Base-by-base conservation (phyloP, 768 basidiomycete genomes). In the Crassisporium funariophilum region DNA sequence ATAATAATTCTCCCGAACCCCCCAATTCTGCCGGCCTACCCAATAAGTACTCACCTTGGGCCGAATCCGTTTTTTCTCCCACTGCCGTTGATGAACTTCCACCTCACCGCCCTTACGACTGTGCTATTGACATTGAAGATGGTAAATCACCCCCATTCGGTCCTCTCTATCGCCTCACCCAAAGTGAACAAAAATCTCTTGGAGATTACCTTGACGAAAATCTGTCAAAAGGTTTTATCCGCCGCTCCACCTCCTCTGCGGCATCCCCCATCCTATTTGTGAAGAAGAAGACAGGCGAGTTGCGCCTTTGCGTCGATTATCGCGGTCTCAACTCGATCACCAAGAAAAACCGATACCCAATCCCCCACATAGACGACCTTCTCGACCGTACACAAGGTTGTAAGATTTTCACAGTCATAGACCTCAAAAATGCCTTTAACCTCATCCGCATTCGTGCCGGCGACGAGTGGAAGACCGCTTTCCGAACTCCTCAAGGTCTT, bases 181-280 rank as follows among this genome's bases (percentile, higher is more conserved):
- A 35, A 2, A 47, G 68, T 4, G 70, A 79, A 51, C 64, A 56
- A 3, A 43, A 60, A 11, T 67, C 60, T 17, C 36, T 66, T 0
- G 44, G 53, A 5, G 49, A 55, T 0, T 60, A 55, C 35, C 35
- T 60, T 22, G 35, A 57, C 6, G 56, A 60, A 33, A 49, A 56
- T 13, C 16, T 60, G 0, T 16, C 5, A 2, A 61, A 63, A 47
- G 74, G 73, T 1, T 66, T 64, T 39, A 74, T 76, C 36, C 55
- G 60, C 0, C 50, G 50, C 9, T 70, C 66, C 0, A 62, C 60
- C 6, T 70, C 68, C 1, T 55, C 65, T 1, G 57, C 58, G 2
- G 60, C 57, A 2, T 54, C 71, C 2, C 67, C 65, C 2, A 57
- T 72, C n/a, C 54, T 72, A 0, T 71, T 71, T 45, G 55, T 61